Conservation (phyloP, 345 rosid species). For the Conringia planisiliqua region DNA sequence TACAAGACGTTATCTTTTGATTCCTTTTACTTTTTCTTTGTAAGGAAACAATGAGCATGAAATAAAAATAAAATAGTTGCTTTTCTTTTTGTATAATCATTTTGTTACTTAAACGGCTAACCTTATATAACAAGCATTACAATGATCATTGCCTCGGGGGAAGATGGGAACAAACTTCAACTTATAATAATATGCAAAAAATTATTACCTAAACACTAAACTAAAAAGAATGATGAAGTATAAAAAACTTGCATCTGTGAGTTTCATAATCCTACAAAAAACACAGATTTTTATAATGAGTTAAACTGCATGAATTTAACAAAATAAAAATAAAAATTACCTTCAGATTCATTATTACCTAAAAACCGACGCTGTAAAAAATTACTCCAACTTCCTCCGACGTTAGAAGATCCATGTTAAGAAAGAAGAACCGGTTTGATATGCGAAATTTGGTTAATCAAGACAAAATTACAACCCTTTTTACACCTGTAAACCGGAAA, state of each 20-base stretch:
- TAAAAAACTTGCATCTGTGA: constrained; percentile 37
- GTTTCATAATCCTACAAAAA: constrained; percentile 37
- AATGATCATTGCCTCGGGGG: constrained; percentile 23
- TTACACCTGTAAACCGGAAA: constrained; percentile 52
- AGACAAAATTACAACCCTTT: constrained; percentile 33
- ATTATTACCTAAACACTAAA: constrained; percentile 33
- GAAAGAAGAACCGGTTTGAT: constrained; percentile 22
- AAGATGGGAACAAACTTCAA: constrained; percentile 27
- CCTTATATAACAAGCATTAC: constrained; percentile 19
- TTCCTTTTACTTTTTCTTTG: constrained; percentile 17
- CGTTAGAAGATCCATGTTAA: constrained; percentile 5
- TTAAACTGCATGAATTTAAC: constrained; percentile 1
- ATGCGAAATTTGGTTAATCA: constrained; percentile 34
- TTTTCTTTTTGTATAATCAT: constrained; percentile 12
- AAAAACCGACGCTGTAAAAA: neutral
- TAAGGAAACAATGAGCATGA: constrained; percentile 4
- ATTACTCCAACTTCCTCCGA: neutral
- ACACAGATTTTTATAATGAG: constrained; percentile 19
- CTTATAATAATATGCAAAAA: constrained; percentile 4
- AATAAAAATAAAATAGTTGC: constrained; percentile 11
- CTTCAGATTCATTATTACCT: neutral
- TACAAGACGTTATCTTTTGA: constrained; percentile 21
- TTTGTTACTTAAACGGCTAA: constrained; percentile 12
- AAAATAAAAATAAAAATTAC: neutral
- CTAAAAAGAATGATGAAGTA: constrained; percentile 47